Percentiles rank a stretch among this genome's conserved stretches.
Evolutionary conservation across 257 asterid species (phyloP).

Genomic region (Ilex asprella): DNA sequence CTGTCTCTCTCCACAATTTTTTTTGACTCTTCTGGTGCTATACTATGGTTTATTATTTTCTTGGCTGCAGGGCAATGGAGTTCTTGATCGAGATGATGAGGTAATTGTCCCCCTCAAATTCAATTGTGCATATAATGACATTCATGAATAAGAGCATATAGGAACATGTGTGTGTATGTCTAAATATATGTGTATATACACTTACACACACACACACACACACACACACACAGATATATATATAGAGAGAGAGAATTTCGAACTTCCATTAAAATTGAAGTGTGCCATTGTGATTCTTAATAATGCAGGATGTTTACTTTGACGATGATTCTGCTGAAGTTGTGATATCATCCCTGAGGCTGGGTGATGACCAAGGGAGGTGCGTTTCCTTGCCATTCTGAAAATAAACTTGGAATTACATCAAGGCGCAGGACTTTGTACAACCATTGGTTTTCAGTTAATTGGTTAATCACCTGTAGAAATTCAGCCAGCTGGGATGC

Average conservation of each 20-base stretch:
- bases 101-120: conserved; percentile 23
- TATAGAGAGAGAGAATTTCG: no score
- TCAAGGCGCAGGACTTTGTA: not conserved
- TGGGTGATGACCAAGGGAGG: conserved; percentile 98
- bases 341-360: conserved; percentile 85
- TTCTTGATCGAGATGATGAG: conserved; percentile 88
- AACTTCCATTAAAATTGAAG: not conserved
- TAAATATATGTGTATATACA: no score
- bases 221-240: no score
- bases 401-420: no score
- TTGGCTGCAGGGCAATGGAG: conserved; percentile 66
- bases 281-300: conserved; percentile 13
- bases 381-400: conserved; percentile 26
- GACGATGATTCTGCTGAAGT: conserved; percentile 97
- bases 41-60: conserved; percentile 10
- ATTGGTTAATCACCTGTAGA: no score
- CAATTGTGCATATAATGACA: not conserved
- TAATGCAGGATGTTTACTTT: conserved; percentile 84
- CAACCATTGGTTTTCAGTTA: conserved; percentile 7
- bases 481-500: no score
- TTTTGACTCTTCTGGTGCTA: no score
- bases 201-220: no score
- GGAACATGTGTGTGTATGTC: no score
- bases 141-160: not conserved
- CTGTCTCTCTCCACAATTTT: no score